These are phyloP conservation scores for Caryopteris hybrid DNA, from an alignment of 305 asterid genomes.

Conservation along the genomic window DNA sequence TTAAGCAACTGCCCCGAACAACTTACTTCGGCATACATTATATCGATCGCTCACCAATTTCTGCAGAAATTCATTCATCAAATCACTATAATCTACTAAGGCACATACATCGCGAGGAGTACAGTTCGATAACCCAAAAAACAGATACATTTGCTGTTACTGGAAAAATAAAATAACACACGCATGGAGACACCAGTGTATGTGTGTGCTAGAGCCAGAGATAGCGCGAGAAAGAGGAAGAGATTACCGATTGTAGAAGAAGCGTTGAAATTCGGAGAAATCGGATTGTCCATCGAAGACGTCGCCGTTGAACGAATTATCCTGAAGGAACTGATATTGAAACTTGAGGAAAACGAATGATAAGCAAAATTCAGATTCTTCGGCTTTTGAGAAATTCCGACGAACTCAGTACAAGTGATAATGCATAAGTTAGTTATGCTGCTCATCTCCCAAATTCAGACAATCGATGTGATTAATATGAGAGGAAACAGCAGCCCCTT, in stretches of 20 bases:
- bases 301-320: slow-evolving; percentile 16
- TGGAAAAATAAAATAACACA: no score
- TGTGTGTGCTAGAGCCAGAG: not conserved
- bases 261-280: slow-evolving; percentile 22
- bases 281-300: slow-evolving; percentile 25
- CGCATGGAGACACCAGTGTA: not conserved
- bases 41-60: not conserved
- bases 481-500: not conserved
- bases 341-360: slow-evolving; percentile 20
- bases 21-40: not conserved
- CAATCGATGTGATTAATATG: slow-evolving; percentile 10
- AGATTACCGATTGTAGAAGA: slow-evolving; percentile 30
- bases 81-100: slow-evolving; percentile 9
- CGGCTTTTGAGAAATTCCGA: not conserved
- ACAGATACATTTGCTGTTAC: no score
- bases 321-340: slow-evolving; percentile 10
- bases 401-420: slow-evolving; percentile 12
- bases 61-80: not conserved
- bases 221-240: not conserved
- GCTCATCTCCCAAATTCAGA: slow-evolving; percentile 24
- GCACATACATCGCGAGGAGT: not conserved
- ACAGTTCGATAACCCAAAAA: not conserved
- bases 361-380: slow-evolving; percentile 15
- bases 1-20: not conserved
- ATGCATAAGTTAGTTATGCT: slow-evolving; percentile 10